Base-by-base conservation (phyloP, 164 flowering plant species). In the Litsea cubeba region DNA sequence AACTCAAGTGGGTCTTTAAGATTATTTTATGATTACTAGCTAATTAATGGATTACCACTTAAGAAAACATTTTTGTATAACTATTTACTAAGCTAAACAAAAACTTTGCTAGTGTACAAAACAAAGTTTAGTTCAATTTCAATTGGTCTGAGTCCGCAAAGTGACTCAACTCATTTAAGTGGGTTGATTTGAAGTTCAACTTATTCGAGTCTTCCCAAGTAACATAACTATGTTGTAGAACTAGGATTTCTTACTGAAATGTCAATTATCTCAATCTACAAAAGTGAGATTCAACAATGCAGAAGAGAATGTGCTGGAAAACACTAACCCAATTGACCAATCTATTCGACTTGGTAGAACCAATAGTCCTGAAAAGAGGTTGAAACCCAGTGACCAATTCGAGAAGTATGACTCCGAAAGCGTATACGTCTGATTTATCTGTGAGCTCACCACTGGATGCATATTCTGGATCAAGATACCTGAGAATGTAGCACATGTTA, bases 381-480 rank as follows among this genome's bases (percentile, higher is more conserved):
- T 87, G 78, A 10, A 85, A 89, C 20, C 98, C 98, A 68, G 95
- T 94, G 22, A 94, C 85, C 82, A 94, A 78, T 82, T 94, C 98
- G 75, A 94, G 78, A 75, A 94, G 94, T 91, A 94, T 84, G 78
- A 94, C 88, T 11, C 98, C 98, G 72, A 77, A 94, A 62, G 98
- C 91, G 82, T 87, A 94, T 54, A 94, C 94, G 74, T 94, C 98
- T 18, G 98, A 91, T 71, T 90, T 93, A 1, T 90, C 98, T 0
- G 98, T 83, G 30, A 90, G 89, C 76, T 94, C 89, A 30, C 98
- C 97, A 63, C 89, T 87, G 23, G 95, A 70, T 71, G 95, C 97
- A 77, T 93, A 93, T 78, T 94, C 97, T 18, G 98, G 98, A 65
- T 97, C 96, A 75, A 94, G 80, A 80, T 94, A 94, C 80, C 98